phyloP scores from a whole-genome alignment of 495 filamentous ascomycete genomes.

The Geoglossum glabrum region DNA sequence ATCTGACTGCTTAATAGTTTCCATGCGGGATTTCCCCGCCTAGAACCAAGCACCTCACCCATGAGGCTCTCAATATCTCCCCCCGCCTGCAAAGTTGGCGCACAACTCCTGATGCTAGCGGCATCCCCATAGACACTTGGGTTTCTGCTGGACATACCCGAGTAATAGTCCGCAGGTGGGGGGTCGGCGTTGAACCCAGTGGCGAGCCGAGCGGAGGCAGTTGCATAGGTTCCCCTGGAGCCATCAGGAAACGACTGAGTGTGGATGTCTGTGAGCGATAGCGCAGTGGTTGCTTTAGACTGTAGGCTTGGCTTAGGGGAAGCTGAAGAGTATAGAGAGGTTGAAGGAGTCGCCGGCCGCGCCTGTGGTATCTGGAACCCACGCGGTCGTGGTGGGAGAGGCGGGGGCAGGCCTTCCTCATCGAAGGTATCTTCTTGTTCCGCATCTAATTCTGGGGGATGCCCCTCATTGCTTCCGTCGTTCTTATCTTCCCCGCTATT shows the following conservation, averaged over 20 bases:
- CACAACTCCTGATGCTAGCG: conserved; percentile 65
- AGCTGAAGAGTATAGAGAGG: conserved; percentile 5
- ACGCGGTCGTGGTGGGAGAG: conserved; percentile 46
- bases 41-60: conserved; percentile 37
- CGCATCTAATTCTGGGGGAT: background rate
- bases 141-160: background rate
- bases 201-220: background rate
- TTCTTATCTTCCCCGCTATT: background rate
- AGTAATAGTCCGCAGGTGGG: background rate
- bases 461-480: background rate
- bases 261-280: conserved; percentile 59
- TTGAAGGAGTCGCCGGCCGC: conserved; percentile 11
- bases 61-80: conserved; percentile 71
- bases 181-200: background rate
- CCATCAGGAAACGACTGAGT: conserved; percentile 50
- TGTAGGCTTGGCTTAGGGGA: conserved; percentile 29
- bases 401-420: conserved; percentile 21
- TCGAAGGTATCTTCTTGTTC: background rate
- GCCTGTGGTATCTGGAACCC: conserved; percentile 5
- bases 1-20: conserved; percentile 34
- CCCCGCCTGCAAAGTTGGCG: conserved; percentile 49
- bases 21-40: conserved; percentile 38
- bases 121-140: conserved; percentile 47
- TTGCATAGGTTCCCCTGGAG: conserved; percentile 33
- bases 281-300: conserved; percentile 60